Evolutionary conservation across 2,329 filamentous ascomycete species (phyloP).

Genomic region (Monilinia polystroma): DNA sequence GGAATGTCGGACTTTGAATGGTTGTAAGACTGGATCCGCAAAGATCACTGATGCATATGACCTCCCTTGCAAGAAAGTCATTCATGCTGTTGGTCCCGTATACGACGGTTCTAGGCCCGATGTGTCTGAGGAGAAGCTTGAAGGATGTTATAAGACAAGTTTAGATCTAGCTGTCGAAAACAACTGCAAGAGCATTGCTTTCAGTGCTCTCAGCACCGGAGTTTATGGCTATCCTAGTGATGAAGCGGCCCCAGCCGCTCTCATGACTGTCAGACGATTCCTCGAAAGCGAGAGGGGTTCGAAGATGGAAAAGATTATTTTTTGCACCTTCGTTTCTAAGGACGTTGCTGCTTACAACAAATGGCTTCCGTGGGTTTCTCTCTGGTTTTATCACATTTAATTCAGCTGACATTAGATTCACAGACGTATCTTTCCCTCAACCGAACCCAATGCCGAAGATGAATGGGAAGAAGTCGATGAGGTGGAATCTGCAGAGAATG

Average conservation of each 20-base stretch:
- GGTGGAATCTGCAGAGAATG: constrained; percentile 34
- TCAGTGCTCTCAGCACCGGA: constrained; percentile 83
- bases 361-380: constrained; percentile 66
- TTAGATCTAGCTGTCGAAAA: constrained; percentile 70
- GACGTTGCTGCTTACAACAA: constrained; percentile 72
- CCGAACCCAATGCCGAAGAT: constrained; percentile 35
- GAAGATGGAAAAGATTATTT: constrained; percentile 71
- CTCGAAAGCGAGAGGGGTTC: constrained; percentile 48
- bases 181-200: constrained; percentile 70
- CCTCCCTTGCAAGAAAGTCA: constrained; percentile 74
- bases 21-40: constrained; percentile 75
- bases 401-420: not conserved
- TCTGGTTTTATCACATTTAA: constrained; percentile 15
- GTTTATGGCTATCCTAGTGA: constrained; percentile 81
- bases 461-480: constrained; percentile 37
- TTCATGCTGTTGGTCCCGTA: constrained; percentile 87
- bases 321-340: constrained; percentile 79
- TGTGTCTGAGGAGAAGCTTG: constrained; percentile 50
- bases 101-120: constrained; percentile 52
- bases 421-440: constrained; percentile 51
- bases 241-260: constrained; percentile 71
- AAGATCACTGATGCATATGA: constrained; percentile 80
- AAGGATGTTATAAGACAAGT: constrained; percentile 66
- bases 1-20: constrained; percentile 70
- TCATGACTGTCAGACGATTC: constrained; percentile 56